Evolutionary conservation across 2,329 filamentous ascomycete species (phyloP).

Genomic region (Sporothrix sp.): DNA sequence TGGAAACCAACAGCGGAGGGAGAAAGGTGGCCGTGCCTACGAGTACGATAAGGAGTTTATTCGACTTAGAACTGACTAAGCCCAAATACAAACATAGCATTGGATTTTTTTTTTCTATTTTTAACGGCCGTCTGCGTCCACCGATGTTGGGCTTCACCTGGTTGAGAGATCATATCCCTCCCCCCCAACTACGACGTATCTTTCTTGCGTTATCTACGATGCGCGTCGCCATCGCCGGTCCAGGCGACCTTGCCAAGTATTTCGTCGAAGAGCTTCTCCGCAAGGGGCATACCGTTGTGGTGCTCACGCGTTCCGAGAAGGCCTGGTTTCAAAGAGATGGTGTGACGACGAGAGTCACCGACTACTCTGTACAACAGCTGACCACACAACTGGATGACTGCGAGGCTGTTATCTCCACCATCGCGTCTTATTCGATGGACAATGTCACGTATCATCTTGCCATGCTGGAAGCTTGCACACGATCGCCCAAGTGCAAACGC

Average conservation of each 20-base stretch:
- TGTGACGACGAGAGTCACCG: neutral
- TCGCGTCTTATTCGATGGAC: neutral
- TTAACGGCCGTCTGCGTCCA: no score
- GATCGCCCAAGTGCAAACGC: neutral
- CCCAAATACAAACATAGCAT: no score
- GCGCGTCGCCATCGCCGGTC: conserved; percentile 9
- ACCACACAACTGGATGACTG: neutral
- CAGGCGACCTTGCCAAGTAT: conserved; percentile 12
- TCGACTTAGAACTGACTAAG: no score
- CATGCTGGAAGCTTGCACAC: conserved; percentile 8
- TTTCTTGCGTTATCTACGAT: no score
- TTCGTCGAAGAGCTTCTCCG: conserved; percentile 11
- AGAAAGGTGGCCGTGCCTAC: no score
- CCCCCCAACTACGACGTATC: no score
- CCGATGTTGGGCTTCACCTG: no score
- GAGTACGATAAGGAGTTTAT: no score
- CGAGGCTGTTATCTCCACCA: conserved; percentile 11
- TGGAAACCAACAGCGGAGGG: no score
- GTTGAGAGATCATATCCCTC: neutral
- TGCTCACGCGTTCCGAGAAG: conserved; percentile 9
- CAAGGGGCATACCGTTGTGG: conserved; percentile 1
- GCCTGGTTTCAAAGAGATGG: neutral
- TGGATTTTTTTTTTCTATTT: no score
- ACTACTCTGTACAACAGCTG: conserved; percentile 9
- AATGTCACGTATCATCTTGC: conserved; percentile 1